A percentile compares a stretch with the other conserved stretches of the same genome.
These are phyloP conservation scores for Cutaneotrichosporon cutaneum DNA, from an alignment of 1,284 basidiomycete genomes.

Conservation along the genomic window DNA sequence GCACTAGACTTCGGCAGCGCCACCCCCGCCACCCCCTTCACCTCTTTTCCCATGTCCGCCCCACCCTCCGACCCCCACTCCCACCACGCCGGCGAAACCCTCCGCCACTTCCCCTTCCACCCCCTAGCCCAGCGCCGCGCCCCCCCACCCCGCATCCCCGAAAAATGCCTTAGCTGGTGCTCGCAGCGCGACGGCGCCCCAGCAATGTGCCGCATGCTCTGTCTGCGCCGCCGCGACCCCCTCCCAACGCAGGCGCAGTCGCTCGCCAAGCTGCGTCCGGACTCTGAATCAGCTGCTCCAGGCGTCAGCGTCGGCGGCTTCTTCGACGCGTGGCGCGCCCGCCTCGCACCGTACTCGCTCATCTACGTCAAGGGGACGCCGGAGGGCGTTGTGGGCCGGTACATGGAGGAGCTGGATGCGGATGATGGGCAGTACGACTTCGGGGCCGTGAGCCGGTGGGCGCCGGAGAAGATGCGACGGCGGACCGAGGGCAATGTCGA, in stretches of 20 bases:
- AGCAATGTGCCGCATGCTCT: conserved; percentile 46
- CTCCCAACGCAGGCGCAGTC: conserved; percentile 29
- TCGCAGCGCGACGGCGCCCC: conserved; percentile 34
- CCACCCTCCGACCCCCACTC: not conserved
- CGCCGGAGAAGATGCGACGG: conserved; percentile 17
- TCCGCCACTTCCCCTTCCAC: not conserved
- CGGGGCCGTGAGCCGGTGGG: conserved; percentile 33
- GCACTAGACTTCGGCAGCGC: not conserved
- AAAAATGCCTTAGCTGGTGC: conserved; percentile 47
- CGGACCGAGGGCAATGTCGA: conserved; percentile 28
- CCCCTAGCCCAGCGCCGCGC: not conserved
- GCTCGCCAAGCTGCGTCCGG: conserved; percentile 34
- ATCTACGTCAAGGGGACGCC: conserved; percentile 43
- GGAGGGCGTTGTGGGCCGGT: conserved; percentile 47
- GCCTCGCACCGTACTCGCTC: conserved; percentile 40
- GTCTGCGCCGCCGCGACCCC: conserved; percentile 33
- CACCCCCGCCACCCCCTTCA: not conserved
- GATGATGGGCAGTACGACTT: conserved; percentile 48
- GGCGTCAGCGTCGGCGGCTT: conserved; percentile 12
- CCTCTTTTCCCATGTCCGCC: not conserved
- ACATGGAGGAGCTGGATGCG: conserved; percentile 49
- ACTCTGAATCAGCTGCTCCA: not conserved
- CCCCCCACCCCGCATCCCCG: conserved; percentile 29
- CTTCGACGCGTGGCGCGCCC: conserved; percentile 31
- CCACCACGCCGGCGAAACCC: not conserved